Conservation (phyloP, 164 flowering plant genomes). For the Protea cynaroides region DNA sequence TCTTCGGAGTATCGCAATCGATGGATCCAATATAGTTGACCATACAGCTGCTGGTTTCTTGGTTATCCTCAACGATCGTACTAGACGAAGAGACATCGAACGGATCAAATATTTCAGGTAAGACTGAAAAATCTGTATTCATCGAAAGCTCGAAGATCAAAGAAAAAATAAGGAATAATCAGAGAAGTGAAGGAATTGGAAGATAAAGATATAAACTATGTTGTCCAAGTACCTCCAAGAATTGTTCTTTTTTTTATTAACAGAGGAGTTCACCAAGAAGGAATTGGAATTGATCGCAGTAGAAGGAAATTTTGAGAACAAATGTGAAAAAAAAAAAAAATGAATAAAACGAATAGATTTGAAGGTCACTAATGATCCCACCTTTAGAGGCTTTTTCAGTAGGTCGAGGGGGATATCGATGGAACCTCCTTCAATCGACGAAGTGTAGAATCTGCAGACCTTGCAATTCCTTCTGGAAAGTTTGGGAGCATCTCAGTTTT, state of each 20-base stretch:
- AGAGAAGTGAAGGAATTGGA: too few relatives aligned
- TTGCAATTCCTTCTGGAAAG: too few relatives aligned
- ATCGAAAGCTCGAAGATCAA: constrained; percentile 1
- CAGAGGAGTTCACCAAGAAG: constrained; percentile 11
- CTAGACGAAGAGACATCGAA: constrained; percentile 11
- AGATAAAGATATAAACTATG: too few relatives aligned
- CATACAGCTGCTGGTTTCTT: not conserved
- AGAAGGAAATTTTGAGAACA: constrained; percentile 7
- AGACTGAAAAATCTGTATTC: constrained; percentile 1
- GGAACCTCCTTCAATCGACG: too few relatives aligned
- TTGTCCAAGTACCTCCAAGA: constrained; percentile 5
- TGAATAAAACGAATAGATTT: too few relatives aligned
- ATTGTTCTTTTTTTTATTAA: not conserved
- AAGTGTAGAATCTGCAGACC: too few relatives aligned
- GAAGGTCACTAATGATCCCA: too few relatives aligned
- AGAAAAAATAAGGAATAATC: not conserved
- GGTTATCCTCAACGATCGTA: not conserved
- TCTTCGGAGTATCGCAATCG: not conserved
- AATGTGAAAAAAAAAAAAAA: too few relatives aligned
- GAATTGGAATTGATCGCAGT: constrained; percentile 8
- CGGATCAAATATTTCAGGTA: constrained; percentile 1
- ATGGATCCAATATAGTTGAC: not conserved
- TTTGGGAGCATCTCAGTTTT: too few relatives aligned
- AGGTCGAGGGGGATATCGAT: too few relatives aligned
- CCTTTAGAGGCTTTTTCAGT: too few relatives aligned